Evolutionary conservation across 768 basidiomycete genomes (phyloP).

Genomic region (Phaeotremella skinneri): DNA sequence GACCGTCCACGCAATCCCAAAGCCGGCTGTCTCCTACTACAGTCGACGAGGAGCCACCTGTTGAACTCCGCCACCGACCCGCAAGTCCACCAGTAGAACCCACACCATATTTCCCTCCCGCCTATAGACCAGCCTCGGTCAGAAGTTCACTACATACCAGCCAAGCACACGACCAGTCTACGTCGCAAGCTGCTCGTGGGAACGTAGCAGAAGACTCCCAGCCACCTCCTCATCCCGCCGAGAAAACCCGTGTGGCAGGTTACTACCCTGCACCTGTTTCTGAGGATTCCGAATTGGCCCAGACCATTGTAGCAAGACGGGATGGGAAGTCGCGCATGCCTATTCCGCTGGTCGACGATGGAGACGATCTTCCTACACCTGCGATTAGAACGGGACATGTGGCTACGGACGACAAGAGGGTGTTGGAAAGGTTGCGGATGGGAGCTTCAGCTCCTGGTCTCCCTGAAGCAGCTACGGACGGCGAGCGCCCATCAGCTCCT

Average conservation of each 20-base stretch:
- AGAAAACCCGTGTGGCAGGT: conserved; percentile 41
- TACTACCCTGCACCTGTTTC: conserved; percentile 50
- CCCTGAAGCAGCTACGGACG: neutral
- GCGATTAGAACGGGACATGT: conserved; percentile 32
- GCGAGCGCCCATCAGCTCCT: conserved; percentile 39
- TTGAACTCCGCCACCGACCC: neutral
- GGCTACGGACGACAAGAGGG: conserved; percentile 50
- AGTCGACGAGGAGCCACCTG: neutral
- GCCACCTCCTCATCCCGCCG: conserved; percentile 7
- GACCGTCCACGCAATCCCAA: neutral
- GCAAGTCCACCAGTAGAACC: neutral
- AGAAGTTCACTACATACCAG: conserved; percentile 11
- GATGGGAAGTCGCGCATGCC: conserved; percentile 35
- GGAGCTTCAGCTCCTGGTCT: conserved; percentile 39
- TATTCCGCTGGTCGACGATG: neutral
- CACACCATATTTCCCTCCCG: conserved; percentile 40
- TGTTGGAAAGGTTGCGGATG: conserved; percentile 43
- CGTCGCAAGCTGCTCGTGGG: conserved; percentile 1
- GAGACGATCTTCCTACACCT: conserved; percentile 16
- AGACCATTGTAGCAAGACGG: conserved; percentile 36
- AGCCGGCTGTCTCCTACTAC: no score
- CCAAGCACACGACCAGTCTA: neutral
- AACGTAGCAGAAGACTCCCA: neutral
- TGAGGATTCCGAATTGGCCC: conserved; percentile 43
- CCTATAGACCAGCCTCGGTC: conserved; percentile 46